Percentiles rank a stretch among this genome's conserved stretches.
Evolutionary conservation across 345 rosid species (phyloP).

Genomic region (Boechera stricta): DNA sequence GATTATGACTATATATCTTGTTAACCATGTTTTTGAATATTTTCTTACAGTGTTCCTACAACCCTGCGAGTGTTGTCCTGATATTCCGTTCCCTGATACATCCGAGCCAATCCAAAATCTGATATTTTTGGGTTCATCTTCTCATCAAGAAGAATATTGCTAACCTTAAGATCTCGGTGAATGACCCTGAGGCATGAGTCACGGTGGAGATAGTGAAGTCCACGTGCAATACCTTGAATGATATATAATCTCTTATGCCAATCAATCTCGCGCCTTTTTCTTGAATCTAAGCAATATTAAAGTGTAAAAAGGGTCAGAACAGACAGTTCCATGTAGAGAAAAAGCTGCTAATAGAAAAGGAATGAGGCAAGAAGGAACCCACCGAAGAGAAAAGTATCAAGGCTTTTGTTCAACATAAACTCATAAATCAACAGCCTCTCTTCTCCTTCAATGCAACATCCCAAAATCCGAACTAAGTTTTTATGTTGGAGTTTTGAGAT

Average conservation of each 20-base stretch:
- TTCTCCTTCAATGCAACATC: too few relatives aligned
- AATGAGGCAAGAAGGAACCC: neutral
- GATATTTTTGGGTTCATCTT: slow-evolving; percentile 41
- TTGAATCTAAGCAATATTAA: slow-evolving; percentile 27
- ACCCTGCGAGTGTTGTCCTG: slow-evolving; percentile 39
- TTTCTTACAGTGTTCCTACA: slow-evolving; percentile 40
- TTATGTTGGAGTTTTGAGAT: slow-evolving; percentile 70
- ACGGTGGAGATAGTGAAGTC: slow-evolving; percentile 38
- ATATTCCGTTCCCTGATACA: slow-evolving; percentile 37
- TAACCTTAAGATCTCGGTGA: slow-evolving; percentile 38
- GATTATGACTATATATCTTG: neutral
- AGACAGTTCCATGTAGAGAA: neutral
- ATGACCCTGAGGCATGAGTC: slow-evolving; percentile 40
- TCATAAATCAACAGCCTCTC: too few relatives aligned
- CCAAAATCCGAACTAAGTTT: slow-evolving; percentile 52
- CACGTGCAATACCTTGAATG: slow-evolving; percentile 39
- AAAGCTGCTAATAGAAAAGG: neutral
- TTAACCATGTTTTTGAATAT: neutral
- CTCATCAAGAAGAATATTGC: slow-evolving; percentile 43
- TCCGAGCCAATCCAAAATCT: slow-evolving; percentile 43
- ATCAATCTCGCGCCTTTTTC: slow-evolving; percentile 1
- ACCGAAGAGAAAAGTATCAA: too few relatives aligned
- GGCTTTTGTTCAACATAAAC: too few relatives aligned
- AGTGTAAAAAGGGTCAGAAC: neutral
- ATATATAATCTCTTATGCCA: slow-evolving; percentile 38